These are phyloP conservation scores for Aulographum hederae DNA, from an alignment of 2,329 filamentous ascomycete species.

Conservation along the genomic window DNA sequence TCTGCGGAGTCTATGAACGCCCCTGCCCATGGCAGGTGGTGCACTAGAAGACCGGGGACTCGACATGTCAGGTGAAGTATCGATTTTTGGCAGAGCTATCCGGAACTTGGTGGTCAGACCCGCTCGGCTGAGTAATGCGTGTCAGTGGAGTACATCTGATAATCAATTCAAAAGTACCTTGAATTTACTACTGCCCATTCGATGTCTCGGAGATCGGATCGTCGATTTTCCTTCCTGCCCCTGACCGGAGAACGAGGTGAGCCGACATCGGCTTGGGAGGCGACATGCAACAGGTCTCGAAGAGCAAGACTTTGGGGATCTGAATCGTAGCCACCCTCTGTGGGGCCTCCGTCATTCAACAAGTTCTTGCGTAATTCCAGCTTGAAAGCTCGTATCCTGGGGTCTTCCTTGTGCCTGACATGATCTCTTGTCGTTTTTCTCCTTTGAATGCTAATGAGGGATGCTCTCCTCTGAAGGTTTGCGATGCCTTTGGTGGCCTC, in stretches of 20 bases:
- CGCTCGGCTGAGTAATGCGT: too few species aligned
- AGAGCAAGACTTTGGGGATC: constrained; percentile 12
- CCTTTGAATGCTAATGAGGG: neutral
- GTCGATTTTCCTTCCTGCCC: neutral
- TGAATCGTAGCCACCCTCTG: constrained; percentile 18
- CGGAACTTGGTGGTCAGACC: too few species aligned
- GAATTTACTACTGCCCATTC: too few species aligned
- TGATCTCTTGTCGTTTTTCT: neutral
- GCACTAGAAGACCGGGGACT: too few species aligned
- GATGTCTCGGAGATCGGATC: neutral
- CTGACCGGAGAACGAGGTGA: neutral
- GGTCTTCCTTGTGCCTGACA: neutral
- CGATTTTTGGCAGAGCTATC: too few species aligned
- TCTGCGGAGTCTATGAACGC: too few species aligned
- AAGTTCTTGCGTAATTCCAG: constrained; percentile 14
- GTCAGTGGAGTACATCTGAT: too few species aligned
- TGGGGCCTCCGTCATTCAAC: constrained; percentile 13
- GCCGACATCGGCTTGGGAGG: neutral
- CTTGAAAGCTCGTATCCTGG: constrained; percentile 6
- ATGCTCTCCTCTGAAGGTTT: neutral
- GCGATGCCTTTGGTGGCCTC: neutral
- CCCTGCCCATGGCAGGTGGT: too few species aligned
- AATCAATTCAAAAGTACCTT: too few species aligned
- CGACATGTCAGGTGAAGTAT: too few species aligned
- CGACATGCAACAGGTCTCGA: neutral